These are phyloP conservation scores for Aspergillus udagawae DNA, from an alignment of 2,329 filamentous ascomycete species.

Conservation along the genomic window DNA sequence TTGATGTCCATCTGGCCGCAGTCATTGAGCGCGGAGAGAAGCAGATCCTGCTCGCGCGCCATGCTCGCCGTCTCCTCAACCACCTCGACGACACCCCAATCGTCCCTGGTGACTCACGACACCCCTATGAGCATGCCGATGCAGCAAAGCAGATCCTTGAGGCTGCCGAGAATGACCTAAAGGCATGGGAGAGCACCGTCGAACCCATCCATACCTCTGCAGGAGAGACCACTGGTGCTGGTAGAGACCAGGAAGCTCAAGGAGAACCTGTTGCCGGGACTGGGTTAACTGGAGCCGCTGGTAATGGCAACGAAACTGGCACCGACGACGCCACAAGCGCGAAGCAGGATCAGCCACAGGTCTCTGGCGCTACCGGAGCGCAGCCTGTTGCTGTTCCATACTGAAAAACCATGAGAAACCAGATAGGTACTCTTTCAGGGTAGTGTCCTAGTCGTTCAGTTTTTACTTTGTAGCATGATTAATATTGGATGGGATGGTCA, in stretches of 20 bases:
- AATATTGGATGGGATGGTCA: not conserved
- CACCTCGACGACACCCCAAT: slow-evolving; percentile 87
- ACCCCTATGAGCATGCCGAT: slow-evolving; percentile 61
- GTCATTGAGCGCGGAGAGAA: slow-evolving; percentile 96
- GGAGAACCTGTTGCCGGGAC: no score
- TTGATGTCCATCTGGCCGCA: slow-evolving; percentile 79
- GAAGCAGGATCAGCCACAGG: not conserved
- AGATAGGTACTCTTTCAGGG: not conserved
- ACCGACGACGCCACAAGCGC: not conserved
- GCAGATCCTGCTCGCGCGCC: slow-evolving; percentile 88
- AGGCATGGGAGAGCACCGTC: slow-evolving; percentile 62
- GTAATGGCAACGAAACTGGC: slow-evolving; percentile 1
- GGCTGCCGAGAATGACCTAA: slow-evolving; percentile 85
- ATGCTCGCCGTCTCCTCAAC: slow-evolving; percentile 78
- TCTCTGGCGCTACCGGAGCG: not conserved
- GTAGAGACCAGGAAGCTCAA: slow-evolving; percentile 5
- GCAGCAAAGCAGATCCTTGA: slow-evolving; percentile 82
- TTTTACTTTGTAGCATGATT: not conserved
- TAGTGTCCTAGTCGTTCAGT: not conserved
- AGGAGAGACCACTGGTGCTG: slow-evolving; percentile 34
- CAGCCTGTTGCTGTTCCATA: slow-evolving; percentile 13
- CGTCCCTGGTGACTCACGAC: slow-evolving; percentile 74
- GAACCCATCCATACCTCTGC: slow-evolving; percentile 52
- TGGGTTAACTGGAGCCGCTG: not conserved
- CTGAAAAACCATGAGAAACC: not conserved